These are phyloP conservation scores for Yamadazyma dendronema DNA, from an alignment of 1,139 yeast species.

Conservation along the genomic window DNA sequence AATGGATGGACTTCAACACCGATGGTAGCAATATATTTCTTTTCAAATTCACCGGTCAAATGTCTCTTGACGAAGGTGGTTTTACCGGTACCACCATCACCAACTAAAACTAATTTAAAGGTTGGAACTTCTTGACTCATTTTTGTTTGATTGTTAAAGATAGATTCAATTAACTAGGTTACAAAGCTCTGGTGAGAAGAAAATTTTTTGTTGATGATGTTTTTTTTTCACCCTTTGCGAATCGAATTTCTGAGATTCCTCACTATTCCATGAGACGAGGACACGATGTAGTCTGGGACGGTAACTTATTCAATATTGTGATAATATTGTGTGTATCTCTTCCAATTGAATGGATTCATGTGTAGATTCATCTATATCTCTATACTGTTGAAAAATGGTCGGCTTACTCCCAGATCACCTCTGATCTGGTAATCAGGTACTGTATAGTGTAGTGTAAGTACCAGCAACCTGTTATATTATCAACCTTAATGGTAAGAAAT, in stretches of 20 bases:
- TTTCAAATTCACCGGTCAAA: slow-evolving; percentile 99
- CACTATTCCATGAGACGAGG: not conserved
- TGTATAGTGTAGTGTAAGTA: too few relatives aligned
- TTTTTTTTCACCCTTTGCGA: slow-evolving; percentile 4
- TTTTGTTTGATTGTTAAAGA: slow-evolving; percentile 3
- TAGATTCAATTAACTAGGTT: too few relatives aligned
- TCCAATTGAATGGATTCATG: too few relatives aligned
- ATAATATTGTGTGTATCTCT: too few relatives aligned
- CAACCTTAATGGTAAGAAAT: too few relatives aligned
- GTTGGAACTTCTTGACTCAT: slow-evolving; percentile 91
- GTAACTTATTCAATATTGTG: not conserved
- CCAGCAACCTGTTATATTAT: too few relatives aligned
- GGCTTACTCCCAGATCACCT: too few relatives aligned
- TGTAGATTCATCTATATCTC: too few relatives aligned
- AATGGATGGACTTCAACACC: slow-evolving; percentile 99
- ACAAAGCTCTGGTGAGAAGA: slow-evolving; percentile 2
- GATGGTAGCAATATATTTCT: slow-evolving; percentile 97
- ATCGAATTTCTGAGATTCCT: slow-evolving; percentile 3
- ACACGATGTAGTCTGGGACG: not conserved
- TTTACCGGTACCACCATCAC: slow-evolving; percentile 99
- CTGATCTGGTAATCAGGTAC: too few relatives aligned
- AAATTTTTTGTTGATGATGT: slow-evolving; percentile 6
- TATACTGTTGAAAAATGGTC: too few relatives aligned
- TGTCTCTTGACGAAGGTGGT: slow-evolving; percentile 99
- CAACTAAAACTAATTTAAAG: slow-evolving; percentile 96